Conservation (phyloP, 495 filamentous ascomycete genomes). For the Achaetomiella virescens region DNA sequence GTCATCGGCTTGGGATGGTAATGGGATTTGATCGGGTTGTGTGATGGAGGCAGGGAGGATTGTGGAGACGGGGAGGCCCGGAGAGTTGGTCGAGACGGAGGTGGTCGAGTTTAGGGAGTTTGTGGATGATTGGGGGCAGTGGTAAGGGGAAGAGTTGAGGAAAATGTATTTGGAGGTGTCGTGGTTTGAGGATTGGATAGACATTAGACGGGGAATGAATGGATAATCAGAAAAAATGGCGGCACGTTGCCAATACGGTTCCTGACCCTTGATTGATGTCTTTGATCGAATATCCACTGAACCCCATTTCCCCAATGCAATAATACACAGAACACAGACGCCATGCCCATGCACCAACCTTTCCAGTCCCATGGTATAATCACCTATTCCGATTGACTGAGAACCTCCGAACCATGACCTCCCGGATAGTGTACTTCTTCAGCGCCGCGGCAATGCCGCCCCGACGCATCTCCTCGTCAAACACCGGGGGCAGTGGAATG, state of each 20-base stretch:
- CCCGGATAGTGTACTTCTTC: conserved; percentile 68
- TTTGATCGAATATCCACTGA: neutral
- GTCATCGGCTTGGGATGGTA: conserved; percentile 42
- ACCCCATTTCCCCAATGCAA: neutral
- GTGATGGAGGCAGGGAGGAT: conserved; percentile 40
- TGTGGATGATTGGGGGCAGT: conserved; percentile 22
- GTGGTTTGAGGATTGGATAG: no score
- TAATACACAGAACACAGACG: neutral
- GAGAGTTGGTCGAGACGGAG: conserved; percentile 21
- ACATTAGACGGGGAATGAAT: no score
- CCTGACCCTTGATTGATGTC: no score
- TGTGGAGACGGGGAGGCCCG: conserved; percentile 38
- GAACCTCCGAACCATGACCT: conserved; percentile 78
- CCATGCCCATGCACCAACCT: conserved; percentile 11
- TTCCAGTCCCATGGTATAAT: conserved; percentile 4
- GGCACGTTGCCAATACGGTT: no score
- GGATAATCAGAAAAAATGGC: no score
- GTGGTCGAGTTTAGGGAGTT: conserved; percentile 34
- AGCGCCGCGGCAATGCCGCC: conserved; percentile 58
- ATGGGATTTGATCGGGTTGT: conserved; percentile 42
- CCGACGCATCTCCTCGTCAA: conserved; percentile 33
- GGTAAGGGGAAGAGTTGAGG: no score
- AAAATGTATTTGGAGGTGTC: no score
- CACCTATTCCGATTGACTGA: conserved; percentile 64
- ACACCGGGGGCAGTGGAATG: conserved; percentile 61